Evolutionary conservation across 345 rosid species (phyloP), one percentile per base, ranked within the genome.

Genomic region (Salix brachista): DNA sequence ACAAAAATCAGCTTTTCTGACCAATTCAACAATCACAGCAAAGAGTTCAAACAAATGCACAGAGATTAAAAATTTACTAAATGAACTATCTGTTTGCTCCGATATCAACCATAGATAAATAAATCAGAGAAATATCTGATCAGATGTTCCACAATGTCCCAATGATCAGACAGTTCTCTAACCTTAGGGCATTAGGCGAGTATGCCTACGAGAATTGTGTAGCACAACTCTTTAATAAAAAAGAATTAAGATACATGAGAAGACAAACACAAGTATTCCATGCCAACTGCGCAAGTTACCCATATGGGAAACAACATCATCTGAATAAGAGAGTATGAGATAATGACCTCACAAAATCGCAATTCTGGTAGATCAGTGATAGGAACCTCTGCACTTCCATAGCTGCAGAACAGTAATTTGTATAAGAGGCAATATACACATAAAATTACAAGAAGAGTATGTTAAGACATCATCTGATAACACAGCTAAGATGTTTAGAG

Each of bases 301-400:
- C n/a, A 41, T 12, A 19, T 28, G 32, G 72, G 34, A 39, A 42
- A 69, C 32, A 56, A 37, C 12, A 19, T 28, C 21, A 73, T 48
- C 30, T 28, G 17, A n/a, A 30, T 25, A 48, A 72, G 58, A 76
- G 10, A 76, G 67, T 25, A 79, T 68, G 72, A 46, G 36, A 69
- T 18, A 77, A 79, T 77, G 48, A 92, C 99, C 97, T 85, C 88
- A 74, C 84, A 83, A 84, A 82, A 85, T 76, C 80, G 86, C 65
- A 95, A 78, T 70, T 89, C 81, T n/a, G 83, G 86, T 13, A 90
- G 75, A 77, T 90, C 93, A 56, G 74, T 78, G 28, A 95, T 88
- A n/a, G 97, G 99, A 77, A 80, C 54, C 13, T 90, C 93, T 72
- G 88, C 91, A 74, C 82, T 93, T 61, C 97, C 99, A 84, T 95